phyloP scores from a whole-genome alignment of 495 filamentous ascomycete species.

The Penicillium argentinense region DNA sequence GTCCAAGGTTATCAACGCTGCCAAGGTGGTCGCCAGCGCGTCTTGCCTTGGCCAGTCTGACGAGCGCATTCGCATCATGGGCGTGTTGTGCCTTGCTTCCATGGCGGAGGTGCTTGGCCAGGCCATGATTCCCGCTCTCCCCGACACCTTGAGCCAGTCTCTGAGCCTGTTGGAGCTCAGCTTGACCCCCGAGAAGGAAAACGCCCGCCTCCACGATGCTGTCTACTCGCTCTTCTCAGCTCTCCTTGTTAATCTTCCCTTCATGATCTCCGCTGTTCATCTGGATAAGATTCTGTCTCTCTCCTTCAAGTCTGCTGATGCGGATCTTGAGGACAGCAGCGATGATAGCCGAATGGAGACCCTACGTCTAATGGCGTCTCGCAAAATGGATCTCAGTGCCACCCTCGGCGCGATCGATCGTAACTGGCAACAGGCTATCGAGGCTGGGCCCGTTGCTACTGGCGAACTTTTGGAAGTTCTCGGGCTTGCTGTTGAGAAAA shows the following conservation, averaged over 20 bases:
- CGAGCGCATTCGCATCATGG: conserved; percentile 70
- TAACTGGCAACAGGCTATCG: conserved; percentile 65
- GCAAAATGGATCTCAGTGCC: conserved; percentile 66
- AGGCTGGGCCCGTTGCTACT: conserved; percentile 59
- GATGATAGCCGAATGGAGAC: conserved; percentile 67
- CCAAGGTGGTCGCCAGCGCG: conserved; percentile 70
- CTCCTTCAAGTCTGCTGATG: conserved; percentile 67
- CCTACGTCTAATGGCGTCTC: conserved; percentile 63
- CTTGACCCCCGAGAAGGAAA: conserved; percentile 50
- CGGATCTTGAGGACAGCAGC: conserved; percentile 50
- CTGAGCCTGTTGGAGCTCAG: conserved; percentile 66
- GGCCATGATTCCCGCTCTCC: conserved; percentile 77
- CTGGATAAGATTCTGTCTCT: conserved; percentile 67
- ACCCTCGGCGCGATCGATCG: conserved; percentile 67
- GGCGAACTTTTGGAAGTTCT: conserved; percentile 66
- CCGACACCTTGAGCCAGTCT: conserved; percentile 67
- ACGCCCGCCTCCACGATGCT: conserved; percentile 72
- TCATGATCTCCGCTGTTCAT: conserved; percentile 74
- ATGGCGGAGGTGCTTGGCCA: conserved; percentile 85
- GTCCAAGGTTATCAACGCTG: conserved; percentile 61
- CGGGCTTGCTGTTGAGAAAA: conserved; percentile 66
- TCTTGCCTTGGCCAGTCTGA: conserved; percentile 74
- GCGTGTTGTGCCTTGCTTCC: conserved; percentile 83
- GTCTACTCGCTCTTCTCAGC: conserved; percentile 74
- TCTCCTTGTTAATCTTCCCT: conserved; percentile 78